phyloP scores from a whole-genome alignment of 1,284 basidiomycete genomes.

The Leccinum insolens region DNA sequence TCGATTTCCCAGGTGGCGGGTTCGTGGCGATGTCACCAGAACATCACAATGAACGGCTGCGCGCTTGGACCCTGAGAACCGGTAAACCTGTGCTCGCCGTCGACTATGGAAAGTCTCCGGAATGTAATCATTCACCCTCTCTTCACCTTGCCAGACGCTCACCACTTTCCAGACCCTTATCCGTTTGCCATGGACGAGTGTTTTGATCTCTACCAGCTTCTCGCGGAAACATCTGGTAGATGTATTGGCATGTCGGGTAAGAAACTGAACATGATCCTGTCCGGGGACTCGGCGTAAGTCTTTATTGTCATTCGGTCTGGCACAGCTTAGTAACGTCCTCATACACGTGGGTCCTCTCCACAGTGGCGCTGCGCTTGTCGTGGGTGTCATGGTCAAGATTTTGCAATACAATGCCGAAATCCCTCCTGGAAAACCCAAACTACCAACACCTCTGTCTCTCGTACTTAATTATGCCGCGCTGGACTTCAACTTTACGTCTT shows the following conservation, averaged over 20 bases:
- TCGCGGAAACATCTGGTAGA: slow-evolving; percentile 80
- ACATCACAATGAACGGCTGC: slow-evolving; percentile 94
- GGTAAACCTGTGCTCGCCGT: slow-evolving; percentile 84
- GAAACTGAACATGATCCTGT: slow-evolving; percentile 74
- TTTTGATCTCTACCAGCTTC: slow-evolving; percentile 85
- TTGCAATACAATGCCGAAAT: slow-evolving; percentile 65
- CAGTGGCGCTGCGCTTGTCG: slow-evolving; percentile 85
- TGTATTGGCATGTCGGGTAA: slow-evolving; percentile 86
- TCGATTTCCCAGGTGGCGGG: slow-evolving; percentile 95
- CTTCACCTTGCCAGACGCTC: slow-evolving; percentile 5
- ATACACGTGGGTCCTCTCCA: slow-evolving; percentile 18
- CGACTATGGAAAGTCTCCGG: slow-evolving; percentile 96
- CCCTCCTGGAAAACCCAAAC: slow-evolving; percentile 32
- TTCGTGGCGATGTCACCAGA: slow-evolving; percentile 95
- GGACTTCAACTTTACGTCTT: slow-evolving; percentile 97
- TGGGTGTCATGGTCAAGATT: slow-evolving; percentile 82
- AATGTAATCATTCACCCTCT: slow-evolving; percentile 60
- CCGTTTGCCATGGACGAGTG: slow-evolving; percentile 95
- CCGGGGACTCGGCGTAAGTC: slow-evolving; percentile 92
- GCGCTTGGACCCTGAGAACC: slow-evolving; percentile 82
- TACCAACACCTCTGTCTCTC: slow-evolving; percentile 74
- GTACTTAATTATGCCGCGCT: slow-evolving; percentile 83
- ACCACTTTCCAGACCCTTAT: slow-evolving; percentile 73
- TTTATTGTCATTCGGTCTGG: slow-evolving; percentile 4
- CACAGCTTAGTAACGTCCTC: slow-evolving; percentile 8